Conservation (phyloP, 2,329 filamentous ascomycete species). For the Colletotrichum lentis region DNA sequence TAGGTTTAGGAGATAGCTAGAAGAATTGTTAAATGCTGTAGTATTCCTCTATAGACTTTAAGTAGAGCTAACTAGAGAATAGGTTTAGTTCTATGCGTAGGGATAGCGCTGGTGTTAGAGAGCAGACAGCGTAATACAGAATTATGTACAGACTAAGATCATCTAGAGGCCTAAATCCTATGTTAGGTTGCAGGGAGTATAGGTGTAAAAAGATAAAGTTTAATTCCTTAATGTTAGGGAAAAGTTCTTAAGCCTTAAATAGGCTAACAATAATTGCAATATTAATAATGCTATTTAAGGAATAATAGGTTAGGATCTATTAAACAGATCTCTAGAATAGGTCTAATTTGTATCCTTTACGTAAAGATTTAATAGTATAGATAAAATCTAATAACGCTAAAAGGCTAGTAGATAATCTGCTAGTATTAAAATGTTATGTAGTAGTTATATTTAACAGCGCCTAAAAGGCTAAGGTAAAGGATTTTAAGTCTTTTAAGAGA, state of each 20-base stretch:
- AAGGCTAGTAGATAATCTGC: conserved; percentile 51
- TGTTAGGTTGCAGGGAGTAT: conserved; percentile 58
- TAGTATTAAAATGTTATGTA: conserved; percentile 44
- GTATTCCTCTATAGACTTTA: conserved; percentile 65
- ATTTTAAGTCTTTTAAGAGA: too few species aligned
- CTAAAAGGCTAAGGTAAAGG: too few species aligned
- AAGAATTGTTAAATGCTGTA: conserved; percentile 55
- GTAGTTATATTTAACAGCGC: too few species aligned
- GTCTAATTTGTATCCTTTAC: conserved; percentile 47
- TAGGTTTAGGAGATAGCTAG: conserved; percentile 63
- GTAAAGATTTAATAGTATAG: conserved; percentile 50
- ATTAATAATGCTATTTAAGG: not conserved
- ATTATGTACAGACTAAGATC: conserved; percentile 53
- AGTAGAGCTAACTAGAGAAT: conserved; percentile 74
- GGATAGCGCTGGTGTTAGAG: too few species aligned
- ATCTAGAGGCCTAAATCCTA: conserved; percentile 53
- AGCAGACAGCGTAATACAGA: conserved; percentile 45
- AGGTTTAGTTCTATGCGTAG: conserved; percentile 67
- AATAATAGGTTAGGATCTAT: conserved; percentile 57
- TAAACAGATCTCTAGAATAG: conserved; percentile 61
- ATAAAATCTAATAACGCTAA: conserved; percentile 62
- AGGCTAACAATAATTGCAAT: conserved; percentile 57
- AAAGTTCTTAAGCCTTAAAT: too few species aligned
- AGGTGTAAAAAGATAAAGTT: conserved; percentile 55
- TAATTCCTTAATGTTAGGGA: conserved; percentile 50